Percentiles rank a stretch among this genome's conserved stretches.
These are phyloP conservation scores for Davidsoniella virescens DNA, from an alignment of 2,329 filamentous ascomycete genomes.

Conservation along the genomic window DNA sequence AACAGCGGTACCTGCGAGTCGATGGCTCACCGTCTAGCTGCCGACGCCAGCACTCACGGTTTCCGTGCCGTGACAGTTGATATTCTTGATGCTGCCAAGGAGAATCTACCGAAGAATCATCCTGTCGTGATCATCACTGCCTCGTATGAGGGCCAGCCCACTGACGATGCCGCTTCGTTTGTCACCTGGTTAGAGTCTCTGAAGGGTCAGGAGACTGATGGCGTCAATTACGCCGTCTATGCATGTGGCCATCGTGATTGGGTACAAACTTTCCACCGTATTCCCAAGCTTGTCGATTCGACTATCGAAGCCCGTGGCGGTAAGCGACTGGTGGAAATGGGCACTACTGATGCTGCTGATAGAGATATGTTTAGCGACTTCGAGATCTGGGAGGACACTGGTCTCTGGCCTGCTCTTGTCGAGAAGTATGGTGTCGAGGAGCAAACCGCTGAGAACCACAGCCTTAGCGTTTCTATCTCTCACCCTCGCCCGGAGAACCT, in stretches of 20 bases:
- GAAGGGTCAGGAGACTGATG: conserved; percentile 33
- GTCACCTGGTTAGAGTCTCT: conserved; percentile 46
- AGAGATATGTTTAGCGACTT: conserved; percentile 53
- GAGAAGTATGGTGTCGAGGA: conserved; percentile 30
- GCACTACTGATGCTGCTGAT: conserved; percentile 41
- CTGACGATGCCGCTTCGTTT: conserved; percentile 56
- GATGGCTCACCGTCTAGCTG: conserved; percentile 45
- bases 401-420: conserved; percentile 33
- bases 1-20: conserved; percentile 62
- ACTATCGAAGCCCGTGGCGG: conserved; percentile 26
- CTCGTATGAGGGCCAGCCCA: conserved; percentile 58
- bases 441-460: conserved; percentile 18
- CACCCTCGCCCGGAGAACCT: conserved; percentile 39
- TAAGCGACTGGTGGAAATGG: conserved; percentile 27
- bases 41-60: conserved; percentile 41
- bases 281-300: conserved; percentile 47
- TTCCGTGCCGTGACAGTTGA: conserved; percentile 38
- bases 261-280: conserved; percentile 46
- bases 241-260: conserved; percentile 43
- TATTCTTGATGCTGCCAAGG: conserved; percentile 44
- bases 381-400: conserved; percentile 48
- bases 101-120: conserved; percentile 40
- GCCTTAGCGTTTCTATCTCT: conserved; percentile 31
- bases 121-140: conserved; percentile 53
- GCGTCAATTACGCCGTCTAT: conserved; percentile 51